Conservation (phyloP, 768 basidiomycete genomes). For the Mrakia gelida region DNA sequence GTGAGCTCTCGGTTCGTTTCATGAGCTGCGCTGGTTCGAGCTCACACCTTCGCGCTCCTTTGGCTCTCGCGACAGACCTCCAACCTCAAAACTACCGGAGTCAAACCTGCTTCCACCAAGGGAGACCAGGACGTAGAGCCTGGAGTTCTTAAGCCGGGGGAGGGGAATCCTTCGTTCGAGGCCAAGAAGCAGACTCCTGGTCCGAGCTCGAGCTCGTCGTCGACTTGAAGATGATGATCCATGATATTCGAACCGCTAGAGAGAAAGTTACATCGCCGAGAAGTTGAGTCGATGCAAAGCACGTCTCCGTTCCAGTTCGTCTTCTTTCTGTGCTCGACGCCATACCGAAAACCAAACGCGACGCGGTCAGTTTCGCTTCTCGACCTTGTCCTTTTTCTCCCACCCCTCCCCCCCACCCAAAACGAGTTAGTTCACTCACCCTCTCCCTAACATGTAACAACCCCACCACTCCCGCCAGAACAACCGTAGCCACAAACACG, state of each 20-base stretch:
- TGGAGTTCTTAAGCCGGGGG: background rate
- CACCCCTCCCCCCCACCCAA: conserved; percentile 14
- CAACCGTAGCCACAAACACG: conserved; percentile 64
- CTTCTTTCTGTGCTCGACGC: conserved; percentile 68
- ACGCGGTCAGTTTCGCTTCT: background rate
- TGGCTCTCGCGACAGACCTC: background rate
- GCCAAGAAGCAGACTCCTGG: background rate
- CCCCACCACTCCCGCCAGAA: conserved; percentile 76
- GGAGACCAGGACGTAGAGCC: background rate
- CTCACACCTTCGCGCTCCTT: background rate
- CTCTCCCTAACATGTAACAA: conserved; percentile 88
- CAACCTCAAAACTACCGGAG: background rate
- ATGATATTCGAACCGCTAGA: background rate
- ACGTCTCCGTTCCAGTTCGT: conserved; percentile 81
- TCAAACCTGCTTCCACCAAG: background rate
- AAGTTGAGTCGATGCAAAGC: conserved; percentile 97
- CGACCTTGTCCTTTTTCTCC: conserved; percentile 19
- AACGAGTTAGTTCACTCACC: conserved; percentile 50
- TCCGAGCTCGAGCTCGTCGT: background rate
- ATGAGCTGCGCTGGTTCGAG: background rate
- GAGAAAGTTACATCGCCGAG: conserved; percentile 64
- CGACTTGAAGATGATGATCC: background rate
- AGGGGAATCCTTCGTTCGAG: background rate
- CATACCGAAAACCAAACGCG: background rate
- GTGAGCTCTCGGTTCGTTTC: background rate